These are phyloP conservation scores for Ophiostoma pallidulum DNA, from an alignment of 2,329 filamentous ascomycete species.

Conservation along the genomic window DNA sequence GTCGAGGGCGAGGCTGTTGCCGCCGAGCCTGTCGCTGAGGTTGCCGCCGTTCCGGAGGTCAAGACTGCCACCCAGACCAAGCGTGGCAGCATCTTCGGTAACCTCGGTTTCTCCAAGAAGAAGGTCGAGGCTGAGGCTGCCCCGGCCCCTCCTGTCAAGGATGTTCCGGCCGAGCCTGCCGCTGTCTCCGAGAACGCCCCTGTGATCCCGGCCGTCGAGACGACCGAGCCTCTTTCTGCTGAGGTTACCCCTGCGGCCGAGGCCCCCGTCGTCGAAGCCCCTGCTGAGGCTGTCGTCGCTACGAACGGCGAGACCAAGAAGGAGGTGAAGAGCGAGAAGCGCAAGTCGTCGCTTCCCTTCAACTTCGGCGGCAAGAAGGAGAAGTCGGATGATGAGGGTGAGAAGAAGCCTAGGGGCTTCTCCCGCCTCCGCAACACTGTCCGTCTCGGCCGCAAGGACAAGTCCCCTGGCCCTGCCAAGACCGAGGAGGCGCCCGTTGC, in stretches of 20 bases:
- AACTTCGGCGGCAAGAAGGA: slow-evolving; percentile 67
- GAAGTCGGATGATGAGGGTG: slow-evolving; percentile 55
- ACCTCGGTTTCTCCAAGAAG: slow-evolving; percentile 51
- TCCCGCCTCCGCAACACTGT: slow-evolving; percentile 52
- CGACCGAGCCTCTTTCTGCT: slow-evolving; percentile 45
- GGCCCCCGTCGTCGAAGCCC: slow-evolving; percentile 16
- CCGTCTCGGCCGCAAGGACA: slow-evolving; percentile 37
- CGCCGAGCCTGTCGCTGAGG: slow-evolving; percentile 22
- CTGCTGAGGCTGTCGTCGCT: slow-evolving; percentile 34
- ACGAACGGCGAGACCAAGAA: slow-evolving; percentile 49
- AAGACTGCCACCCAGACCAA: slow-evolving; percentile 30
- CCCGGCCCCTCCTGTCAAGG: slow-evolving; percentile 33
- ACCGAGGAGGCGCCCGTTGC: slow-evolving; percentile 23
- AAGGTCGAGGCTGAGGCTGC: slow-evolving; percentile 39
- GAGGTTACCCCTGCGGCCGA: slow-evolving; percentile 41
- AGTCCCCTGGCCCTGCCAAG: slow-evolving; percentile 37
- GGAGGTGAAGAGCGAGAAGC: slow-evolving; percentile 65
- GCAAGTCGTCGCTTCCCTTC: slow-evolving; percentile 68
- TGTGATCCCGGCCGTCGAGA: slow-evolving; percentile 51
- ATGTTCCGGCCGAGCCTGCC: slow-evolving; percentile 30
- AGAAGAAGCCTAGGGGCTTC: slow-evolving; percentile 50
- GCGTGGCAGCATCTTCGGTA: slow-evolving; percentile 44
- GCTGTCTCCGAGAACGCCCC: slow-evolving; percentile 43
- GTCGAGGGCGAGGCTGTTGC: slow-evolving; percentile 18
- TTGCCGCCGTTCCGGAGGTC: slow-evolving; percentile 30